phyloP scores from a whole-genome alignment of 2,329 filamentous ascomycete species.

The Septoria linicola region DNA sequence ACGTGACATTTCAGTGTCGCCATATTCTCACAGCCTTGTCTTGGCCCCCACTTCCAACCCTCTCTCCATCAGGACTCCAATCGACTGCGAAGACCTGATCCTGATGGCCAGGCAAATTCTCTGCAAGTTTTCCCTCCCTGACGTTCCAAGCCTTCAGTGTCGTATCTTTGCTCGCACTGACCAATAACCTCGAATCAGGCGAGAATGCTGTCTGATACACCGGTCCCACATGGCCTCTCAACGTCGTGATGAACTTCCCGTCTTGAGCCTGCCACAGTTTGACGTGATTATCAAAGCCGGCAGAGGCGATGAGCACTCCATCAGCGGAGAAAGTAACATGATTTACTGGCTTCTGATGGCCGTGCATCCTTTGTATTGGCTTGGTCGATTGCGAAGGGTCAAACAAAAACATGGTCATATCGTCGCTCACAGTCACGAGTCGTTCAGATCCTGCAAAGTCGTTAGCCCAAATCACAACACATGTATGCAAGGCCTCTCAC shows the following conservation, averaged over 20 bases:
- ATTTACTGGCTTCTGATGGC: slow-evolving; percentile 96
- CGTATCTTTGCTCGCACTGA: slow-evolving; percentile 86
- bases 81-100: slow-evolving; percentile 94
- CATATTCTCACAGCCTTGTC: slow-evolving; percentile 74
- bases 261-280: slow-evolving; percentile 84
- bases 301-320: slow-evolving; percentile 80
- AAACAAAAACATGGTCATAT: slow-evolving; percentile 97
- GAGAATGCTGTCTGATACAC: slow-evolving; percentile 94
- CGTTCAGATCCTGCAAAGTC: slow-evolving; percentile 67
- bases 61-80: slow-evolving; percentile 88
- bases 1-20: slow-evolving; percentile 62
- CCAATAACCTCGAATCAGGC: slow-evolving; percentile 83
- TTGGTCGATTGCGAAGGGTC: slow-evolving; percentile 49
- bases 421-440: slow-evolving; percentile 86
- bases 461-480: neutral
- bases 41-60: slow-evolving; percentile 87
- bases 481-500: slow-evolving; percentile 1
- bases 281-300: slow-evolving; percentile 90
- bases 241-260: slow-evolving; percentile 76
- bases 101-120: slow-evolving; percentile 83
- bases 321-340: slow-evolving; percentile 94
- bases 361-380: slow-evolving; percentile 81
- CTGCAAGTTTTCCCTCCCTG: slow-evolving; percentile 73
- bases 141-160: slow-evolving; percentile 96
- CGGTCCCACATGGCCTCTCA: slow-evolving; percentile 84